Conservation (phyloP, 306 rosid genomes). For the Castanea mollissima region DNA sequence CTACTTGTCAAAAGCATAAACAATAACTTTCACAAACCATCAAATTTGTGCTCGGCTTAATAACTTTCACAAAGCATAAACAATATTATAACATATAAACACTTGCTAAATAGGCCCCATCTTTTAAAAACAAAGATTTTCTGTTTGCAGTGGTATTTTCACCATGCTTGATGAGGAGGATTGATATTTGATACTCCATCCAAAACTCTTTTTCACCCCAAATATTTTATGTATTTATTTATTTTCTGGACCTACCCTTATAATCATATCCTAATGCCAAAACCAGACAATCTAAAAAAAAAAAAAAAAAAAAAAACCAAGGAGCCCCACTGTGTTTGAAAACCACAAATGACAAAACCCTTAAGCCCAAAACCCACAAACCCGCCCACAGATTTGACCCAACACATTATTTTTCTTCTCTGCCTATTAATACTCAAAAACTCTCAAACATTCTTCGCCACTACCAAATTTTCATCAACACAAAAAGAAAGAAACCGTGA, state of each 20-base stretch:
- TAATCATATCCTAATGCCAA: background rate
- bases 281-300: background rate
- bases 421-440: background rate
- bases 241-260: background rate
- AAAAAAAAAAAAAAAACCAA: background rate
- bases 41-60: background rate
- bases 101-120: no score
- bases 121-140: background rate
- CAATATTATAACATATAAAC: no score
- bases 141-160: background rate
- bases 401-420: background rate
- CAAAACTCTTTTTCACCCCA: background rate
- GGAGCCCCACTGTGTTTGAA: slow-evolving; percentile 5
- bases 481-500: no score
- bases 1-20: no score
- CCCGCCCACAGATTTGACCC: slow-evolving; percentile 47
- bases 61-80: no score
- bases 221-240: background rate
- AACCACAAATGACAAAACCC: slow-evolving; percentile 6
- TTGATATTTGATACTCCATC: background rate
- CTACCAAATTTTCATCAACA: background rate
- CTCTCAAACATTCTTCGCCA: background rate
- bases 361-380: slow-evolving; percentile 18
- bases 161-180: background rate
- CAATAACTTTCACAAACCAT: background rate